Evolutionary conservation across 1,139 yeast genomes (phyloP).

Genomic region (Lodderomyces pseudojiufengensis): DNA sequence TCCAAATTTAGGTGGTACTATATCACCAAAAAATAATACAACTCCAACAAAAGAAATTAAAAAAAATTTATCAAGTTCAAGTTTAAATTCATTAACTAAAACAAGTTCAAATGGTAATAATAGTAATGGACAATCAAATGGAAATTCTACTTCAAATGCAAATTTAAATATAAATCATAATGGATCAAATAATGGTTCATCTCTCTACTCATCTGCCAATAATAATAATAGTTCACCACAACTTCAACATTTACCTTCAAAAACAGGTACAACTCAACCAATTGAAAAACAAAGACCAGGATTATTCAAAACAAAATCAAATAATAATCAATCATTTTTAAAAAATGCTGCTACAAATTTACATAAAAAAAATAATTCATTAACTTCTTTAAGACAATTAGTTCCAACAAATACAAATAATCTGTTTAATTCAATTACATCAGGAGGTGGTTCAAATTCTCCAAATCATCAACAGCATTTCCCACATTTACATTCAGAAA

Average conservation of each 20-base stretch:
- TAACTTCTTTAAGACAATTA: conserved; percentile 9
- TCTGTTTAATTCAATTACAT: too few species aligned
- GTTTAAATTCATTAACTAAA: conserved; percentile 9
- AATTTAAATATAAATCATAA: too few species aligned
- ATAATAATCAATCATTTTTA: conserved; percentile 13
- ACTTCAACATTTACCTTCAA: neutral
- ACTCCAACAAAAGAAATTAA: conserved; percentile 25
- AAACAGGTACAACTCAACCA: neutral
- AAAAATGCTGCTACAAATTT: conserved; percentile 11
- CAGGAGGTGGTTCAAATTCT: too few species aligned
- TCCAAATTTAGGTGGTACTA: conserved; percentile 9
- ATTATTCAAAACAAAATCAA: conserved; percentile 34
- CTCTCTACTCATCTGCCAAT: too few species aligned
- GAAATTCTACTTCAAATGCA: too few species aligned
- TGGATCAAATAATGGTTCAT: too few species aligned
- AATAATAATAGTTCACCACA: too few species aligned
- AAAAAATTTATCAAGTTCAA: conserved; percentile 19
- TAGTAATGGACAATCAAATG: conserved; percentile 1
- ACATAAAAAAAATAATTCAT: conserved; percentile 20
- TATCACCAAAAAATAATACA: conserved; percentile 17
- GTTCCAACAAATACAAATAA: conserved; percentile 1
- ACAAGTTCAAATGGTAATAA: conserved; percentile 3
- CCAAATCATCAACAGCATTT: neutral
- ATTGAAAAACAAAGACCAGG: conserved; percentile 24
- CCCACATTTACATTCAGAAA: neutral